Evolutionary conservation across 768 basidiomycete species (phyloP), one percentile per base, ranked within the genome.

Genomic region (Pleurotus giganteus): DNA sequence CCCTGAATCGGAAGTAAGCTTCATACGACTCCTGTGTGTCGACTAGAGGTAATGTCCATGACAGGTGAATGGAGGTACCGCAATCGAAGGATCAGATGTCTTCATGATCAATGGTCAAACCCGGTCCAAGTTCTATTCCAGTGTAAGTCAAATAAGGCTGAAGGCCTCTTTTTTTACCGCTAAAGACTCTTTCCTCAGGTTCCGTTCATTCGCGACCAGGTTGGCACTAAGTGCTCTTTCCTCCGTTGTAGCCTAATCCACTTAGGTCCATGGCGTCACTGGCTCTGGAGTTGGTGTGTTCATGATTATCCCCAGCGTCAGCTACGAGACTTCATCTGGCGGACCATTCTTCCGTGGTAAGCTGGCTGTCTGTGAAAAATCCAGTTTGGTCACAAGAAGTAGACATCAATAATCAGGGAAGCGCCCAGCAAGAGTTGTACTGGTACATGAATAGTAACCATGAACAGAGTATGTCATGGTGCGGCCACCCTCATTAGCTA

Each of bases 391-490:
- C 15, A 19, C 15, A 43, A n/a, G 4, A 9, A 27, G 13, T 55
- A 76, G 77, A 79, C 49, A 79, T 80, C 57, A 65, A 79, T 57
- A 77, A 78, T 57, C 77, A 79, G 59, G 75, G 76, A 32, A 63
- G 66, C 32, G 71, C 68, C 8, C 76, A 78, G 52, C 77, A 79
- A 58, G 78, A 79, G 53, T 61, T 80, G 1, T 79, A 79, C 61
- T 79, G 66, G 60, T 78, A 76, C 57, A 76, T 77, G 78, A 79
- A 80, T 58, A 76, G 74, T 2, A 63, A 62, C 26, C 78, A 79
- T 47, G 73, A 74, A 53, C 76, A 78, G 59, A 75, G 52, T 53
- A 29, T 12, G 52, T 24, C 15, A 4, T 15, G 5, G 7, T 43
- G 3, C n/a, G n/a, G n/a, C n/a, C n/a, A n/a, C n/a, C n/a, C n/a